Percentiles rank a stretch among this genome's conserved stretches.
phyloP scores from a whole-genome alignment of 202 grass and related monocot genomes.

The Eragrostis tef region DNA sequence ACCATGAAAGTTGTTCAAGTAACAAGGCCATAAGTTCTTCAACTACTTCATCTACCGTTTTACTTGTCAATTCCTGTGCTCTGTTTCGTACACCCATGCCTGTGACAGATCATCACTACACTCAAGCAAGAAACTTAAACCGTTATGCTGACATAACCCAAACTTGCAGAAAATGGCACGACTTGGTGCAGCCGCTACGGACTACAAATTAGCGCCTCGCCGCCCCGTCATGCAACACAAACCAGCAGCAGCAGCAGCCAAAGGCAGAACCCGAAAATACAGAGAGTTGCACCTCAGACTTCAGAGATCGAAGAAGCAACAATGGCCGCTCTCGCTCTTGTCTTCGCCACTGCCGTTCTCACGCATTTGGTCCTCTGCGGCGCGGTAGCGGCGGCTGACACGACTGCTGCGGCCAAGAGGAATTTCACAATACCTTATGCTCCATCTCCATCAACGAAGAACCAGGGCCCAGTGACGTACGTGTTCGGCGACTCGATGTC shows the following conservation, averaged over 20 bases:
- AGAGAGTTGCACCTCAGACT: not conserved
- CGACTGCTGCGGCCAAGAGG: not conserved
- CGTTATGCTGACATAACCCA: conserved; percentile 34
- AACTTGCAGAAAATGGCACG: conserved; percentile 57
- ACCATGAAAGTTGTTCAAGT: conserved; percentile 17
- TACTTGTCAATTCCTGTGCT: not conserved
- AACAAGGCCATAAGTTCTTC: conserved; percentile 39
- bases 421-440: conserved; percentile 12
- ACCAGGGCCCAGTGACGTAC: conserved; percentile 57
- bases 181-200: not conserved
- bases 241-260: conserved; percentile 38
- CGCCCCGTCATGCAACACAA: not conserved
- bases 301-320: conserved; percentile 18
- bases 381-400: not conserved
- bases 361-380: conserved; percentile 3
- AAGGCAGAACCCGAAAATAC: conserved; percentile 6
- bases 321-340: conserved; percentile 50
- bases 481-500: conserved; percentile 97
- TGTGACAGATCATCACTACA: not conserved
- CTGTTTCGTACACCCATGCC: not conserved
- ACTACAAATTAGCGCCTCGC: conserved; percentile 45
- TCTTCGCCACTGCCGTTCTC: conserved; percentile 47
- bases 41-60: conserved; percentile 51
- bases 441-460: not conserved
- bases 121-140: conserved; percentile 33